Base-by-base conservation (phyloP, 2,329 filamentous ascomycete species). In the Colletotrichum karsti region DNA sequence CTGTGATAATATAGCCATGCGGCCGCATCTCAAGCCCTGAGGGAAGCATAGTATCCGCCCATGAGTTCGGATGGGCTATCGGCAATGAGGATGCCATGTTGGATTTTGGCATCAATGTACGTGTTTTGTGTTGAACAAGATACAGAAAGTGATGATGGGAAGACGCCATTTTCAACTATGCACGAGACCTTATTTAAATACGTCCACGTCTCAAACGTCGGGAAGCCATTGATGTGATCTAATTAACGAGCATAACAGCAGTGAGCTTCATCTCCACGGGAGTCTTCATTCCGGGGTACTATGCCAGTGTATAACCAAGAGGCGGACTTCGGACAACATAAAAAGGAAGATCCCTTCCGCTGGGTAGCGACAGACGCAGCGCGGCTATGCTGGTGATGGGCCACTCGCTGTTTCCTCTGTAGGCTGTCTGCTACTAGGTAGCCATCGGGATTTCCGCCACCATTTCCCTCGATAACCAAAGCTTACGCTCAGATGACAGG, bases 221-320 rank as follows among this genome's bases (percentile, higher is more conserved):
- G 2, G 20, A 44, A 44, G 18, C 30, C 12, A 12, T 7, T 20
- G 41, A 44, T 20, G 20, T 22, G 2, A 1, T 0, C 5, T 46
- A 2, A 22, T 10, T 46, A 22, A 6, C 12, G 20, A 22, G 42
- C 42, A 46, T n/a, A 46, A 22, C 3, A 10, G 1, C 5, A 5
- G 18, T 46, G 20, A 22, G 0, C 20, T 1, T 46, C 42, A 24
- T 15, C 18, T 7, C 18, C 42, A 46, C 42, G 42, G 42, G 6
- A 46, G 42, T 22, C 20, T 46, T 22, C 12, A 15, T 13, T 46
- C 42, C 42, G 42, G 24, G 42, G 15, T 46, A 24, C 24, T 18
- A 18, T 24, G 42, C 0, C 1, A 15, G 24, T 0, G 0, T 22
- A 22, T 18, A 10, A 46, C 24, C 10, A 8, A 2, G 6, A 46